Evolutionary conservation across 345 rosid genomes (phyloP).

Genomic region (Citrus maxima): DNA sequence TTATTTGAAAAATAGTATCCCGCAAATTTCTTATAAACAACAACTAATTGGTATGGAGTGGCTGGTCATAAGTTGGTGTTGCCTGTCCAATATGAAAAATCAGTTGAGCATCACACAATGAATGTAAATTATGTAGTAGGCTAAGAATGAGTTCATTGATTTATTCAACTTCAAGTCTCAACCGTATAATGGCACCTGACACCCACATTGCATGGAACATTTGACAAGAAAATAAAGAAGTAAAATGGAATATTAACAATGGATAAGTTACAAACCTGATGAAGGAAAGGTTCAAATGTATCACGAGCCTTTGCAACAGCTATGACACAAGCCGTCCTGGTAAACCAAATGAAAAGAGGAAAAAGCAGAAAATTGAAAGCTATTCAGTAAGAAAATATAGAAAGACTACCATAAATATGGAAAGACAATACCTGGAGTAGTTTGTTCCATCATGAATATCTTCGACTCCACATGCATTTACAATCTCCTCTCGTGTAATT

Average conservation of each 20-base stretch:
- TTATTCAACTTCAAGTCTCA: neutral
- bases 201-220: neutral
- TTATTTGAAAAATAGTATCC: neutral
- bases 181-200: neutral
- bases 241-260: neutral
- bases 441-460: slow-evolving; percentile 97
- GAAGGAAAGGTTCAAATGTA: slow-evolving; percentile 93
- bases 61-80: too few relatives aligned
- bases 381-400: slow-evolving; percentile 6
- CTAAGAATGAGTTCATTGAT: neutral
- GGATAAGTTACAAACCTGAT: slow-evolving; percentile 44
- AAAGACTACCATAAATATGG: slow-evolving; percentile 12
- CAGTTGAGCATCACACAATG: neutral
- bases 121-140: neutral
- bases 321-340: slow-evolving; percentile 94
- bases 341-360: slow-evolving; percentile 20
- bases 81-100: too few relatives aligned
- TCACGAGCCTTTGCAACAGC: slow-evolving; percentile 98
- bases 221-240: neutral
- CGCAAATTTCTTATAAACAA: too few relatives aligned
- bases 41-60: too few relatives aligned
- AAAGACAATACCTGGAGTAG: slow-evolving; percentile 65
- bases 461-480: slow-evolving; percentile 96
- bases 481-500: slow-evolving; percentile 90
- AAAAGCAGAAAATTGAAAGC: slow-evolving; percentile 1